Evolutionary conservation across 371 early-diverging fungal species (phyloP), one percentile per base, ranked within the genome.

Genomic region (Actinomortierella ambigua): DNA sequence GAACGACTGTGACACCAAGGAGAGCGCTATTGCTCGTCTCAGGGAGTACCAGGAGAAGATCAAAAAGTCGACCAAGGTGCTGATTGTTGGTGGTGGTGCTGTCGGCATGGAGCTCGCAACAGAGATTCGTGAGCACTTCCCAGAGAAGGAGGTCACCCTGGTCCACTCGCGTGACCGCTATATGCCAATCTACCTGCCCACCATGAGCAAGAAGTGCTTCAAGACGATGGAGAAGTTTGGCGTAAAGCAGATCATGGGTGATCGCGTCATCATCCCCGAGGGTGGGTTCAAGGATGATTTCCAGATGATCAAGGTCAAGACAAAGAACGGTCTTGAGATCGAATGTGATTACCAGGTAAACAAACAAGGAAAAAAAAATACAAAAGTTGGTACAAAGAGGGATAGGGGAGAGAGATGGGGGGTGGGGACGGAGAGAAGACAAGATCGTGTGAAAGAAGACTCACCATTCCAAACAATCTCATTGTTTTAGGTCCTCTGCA

Each of bases 61-160:
- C 60, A 60, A 59, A 39, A 66, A 78, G 58, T 61, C 86, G 24
- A 62, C 79, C 51, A 75, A 70, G 27, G 78, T 89, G 2, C 55
- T 88, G 22, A 65, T 90, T 39, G 81, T 85, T 48, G 90, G 90
- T 50, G 90, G 81, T 17, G 90, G 90, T 34, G 85, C 89, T 40
- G 85, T 85, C n/a, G 90, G 90, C 13, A 39, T 89, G 75, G 90
- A 88, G 43, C 40, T 87, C 64, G 87, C 88, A n/a, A 79, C 81
- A 5, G 90, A 90, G 61, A 84, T 90, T 59, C 86, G 86, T 26
- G 86, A 86, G 29, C 76, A 81, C 46, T 85, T 81, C 40, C 89
- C 89, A 1, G 80, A 84, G 34, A 90, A 88, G 53, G 69, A 69
- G 29, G 82, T 89, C 8, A 89, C 85, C 0, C 44, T 90, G 46